These are phyloP conservation scores for Brasilioporus rufonigricans DNA, from an alignment of 768 basidiomycete species.

Conservation along the genomic window DNA sequence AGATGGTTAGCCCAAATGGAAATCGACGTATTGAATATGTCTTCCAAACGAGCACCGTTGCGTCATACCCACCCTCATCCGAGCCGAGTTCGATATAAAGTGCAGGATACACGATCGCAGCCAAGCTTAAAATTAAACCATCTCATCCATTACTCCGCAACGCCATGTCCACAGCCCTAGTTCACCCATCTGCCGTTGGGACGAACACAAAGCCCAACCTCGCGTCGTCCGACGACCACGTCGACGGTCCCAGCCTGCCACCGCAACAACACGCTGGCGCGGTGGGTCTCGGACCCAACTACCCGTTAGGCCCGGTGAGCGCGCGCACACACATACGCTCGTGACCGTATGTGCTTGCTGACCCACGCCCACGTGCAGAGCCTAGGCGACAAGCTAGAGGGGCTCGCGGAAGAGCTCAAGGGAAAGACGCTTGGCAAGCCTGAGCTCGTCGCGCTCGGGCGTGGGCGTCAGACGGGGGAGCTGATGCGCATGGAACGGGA, in stretches of 20 bases:
- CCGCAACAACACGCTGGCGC: constrained; percentile 43
- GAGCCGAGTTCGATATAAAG: neutral
- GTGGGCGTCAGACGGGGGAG: constrained; percentile 39
- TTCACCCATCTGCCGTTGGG: constrained; percentile 21
- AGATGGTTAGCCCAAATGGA: neutral
- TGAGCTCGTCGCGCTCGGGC: constrained; percentile 37
- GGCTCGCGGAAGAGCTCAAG: constrained; percentile 38
- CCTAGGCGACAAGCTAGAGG: constrained; percentile 36
- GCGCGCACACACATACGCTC: too few species aligned
- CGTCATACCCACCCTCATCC: neutral
- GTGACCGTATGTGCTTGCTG: too few species aligned
- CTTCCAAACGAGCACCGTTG: neutral
- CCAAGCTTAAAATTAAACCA: neutral
- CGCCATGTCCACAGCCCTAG: neutral
- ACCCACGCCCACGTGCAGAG: constrained; percentile 3
- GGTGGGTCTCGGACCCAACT: constrained; percentile 40
- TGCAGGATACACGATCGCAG: too few species aligned
- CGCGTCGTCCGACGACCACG: neutral
- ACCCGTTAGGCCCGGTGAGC: constrained; percentile 30
- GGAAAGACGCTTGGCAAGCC: constrained; percentile 39
- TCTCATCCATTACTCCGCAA: neutral
- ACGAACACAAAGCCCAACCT: constrained; percentile 5
- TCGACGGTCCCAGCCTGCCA: constrained; percentile 28
- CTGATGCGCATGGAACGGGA: constrained; percentile 36
- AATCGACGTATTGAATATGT: too few species aligned